A percentile compares a stretch with the other conserved stretches of the same genome.
phyloP scores from a whole-genome alignment of 2,329 filamentous ascomycete genomes.

The Nothopassalora personata region DNA sequence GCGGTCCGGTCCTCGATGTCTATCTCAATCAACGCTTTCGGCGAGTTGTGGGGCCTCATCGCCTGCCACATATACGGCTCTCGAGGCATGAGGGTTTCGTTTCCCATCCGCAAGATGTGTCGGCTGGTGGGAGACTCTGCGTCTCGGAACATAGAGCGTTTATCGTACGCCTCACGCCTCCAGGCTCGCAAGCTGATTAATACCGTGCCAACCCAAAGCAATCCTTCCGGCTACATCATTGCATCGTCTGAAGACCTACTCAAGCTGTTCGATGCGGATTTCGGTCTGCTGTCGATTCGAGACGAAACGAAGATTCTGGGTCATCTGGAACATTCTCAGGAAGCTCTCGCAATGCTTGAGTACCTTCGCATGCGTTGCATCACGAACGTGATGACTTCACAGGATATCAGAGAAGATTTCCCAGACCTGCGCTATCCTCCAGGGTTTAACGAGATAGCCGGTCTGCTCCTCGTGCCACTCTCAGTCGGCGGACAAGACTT shows the following conservation, averaged over 20 bases:
- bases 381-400: slow-evolving; percentile 70
- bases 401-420: slow-evolving; percentile 70
- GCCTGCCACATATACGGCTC: slow-evolving; percentile 76
- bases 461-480: slow-evolving; percentile 74
- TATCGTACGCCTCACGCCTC: slow-evolving; percentile 78
- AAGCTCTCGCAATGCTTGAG: slow-evolving; percentile 76
- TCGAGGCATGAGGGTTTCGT: slow-evolving; percentile 81
- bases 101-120: slow-evolving; percentile 89
- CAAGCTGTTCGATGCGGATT: slow-evolving; percentile 80
- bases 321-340: slow-evolving; percentile 67
- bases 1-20: slow-evolving; percentile 91
- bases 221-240: slow-evolving; percentile 84
- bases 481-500: slow-evolving; percentile 73
- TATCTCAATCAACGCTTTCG: slow-evolving; percentile 82
- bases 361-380: slow-evolving; percentile 73
- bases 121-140: slow-evolving; percentile 79
- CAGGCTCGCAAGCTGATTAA: slow-evolving; percentile 87
- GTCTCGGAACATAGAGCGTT: slow-evolving; percentile 77
- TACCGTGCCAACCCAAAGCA: slow-evolving; percentile 71
- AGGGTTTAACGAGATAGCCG: slow-evolving; percentile 72
- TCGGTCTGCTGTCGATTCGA: slow-evolving; percentile 74
- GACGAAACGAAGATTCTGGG: slow-evolving; percentile 88
- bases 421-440: slow-evolving; percentile 74
- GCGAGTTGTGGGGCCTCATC: slow-evolving; percentile 81
- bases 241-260: slow-evolving; percentile 82